Evolutionary conservation across 2,329 filamentous ascomycete genomes (phyloP), one percentile per base, ranked within the genome.

Genomic region (Neocatenulostroma microsporum): DNA sequence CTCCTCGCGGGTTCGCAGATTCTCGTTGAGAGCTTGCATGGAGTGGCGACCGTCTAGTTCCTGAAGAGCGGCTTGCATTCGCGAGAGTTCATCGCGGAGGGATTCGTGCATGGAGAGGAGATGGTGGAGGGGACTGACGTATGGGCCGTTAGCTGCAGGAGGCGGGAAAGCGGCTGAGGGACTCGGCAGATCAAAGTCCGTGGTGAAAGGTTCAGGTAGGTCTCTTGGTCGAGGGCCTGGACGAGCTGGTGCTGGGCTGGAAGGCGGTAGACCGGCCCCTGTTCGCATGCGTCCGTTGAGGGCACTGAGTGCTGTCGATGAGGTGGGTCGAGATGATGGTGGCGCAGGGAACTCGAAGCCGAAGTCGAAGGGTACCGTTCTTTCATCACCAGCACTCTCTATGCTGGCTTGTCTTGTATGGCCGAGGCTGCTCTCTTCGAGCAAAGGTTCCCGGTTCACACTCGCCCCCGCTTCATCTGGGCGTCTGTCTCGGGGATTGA

Each of bases 1-100:
- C 41, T 80, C 75, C 46, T 79, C 76, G 41, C 76, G 74, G 33
- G 72, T 66, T 3, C 75, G 72, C 21, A 78, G 63, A 31, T 69
- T 75, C 53, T 80, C 76, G 47, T 78, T 80, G 60, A 79, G 68
- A 26, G 76, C 69, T 40, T 74, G 70, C 73, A 80, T 76, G 54
- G 66, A 76, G 24, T 73, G 70, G 23, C 74, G 69, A 30, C 72
- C 74, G 44, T 80, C 76, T 27, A 78, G 63, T 38, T 78, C 74
- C 3, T 68, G 67, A 8, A 80, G 62, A 3, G 72, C 69, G 34
- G 68, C 64, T 11, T 68, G 67, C 19, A 77, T 62, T 31, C 73
- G 71, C 13, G 61, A 61, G 32, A 79, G 69, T 51, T 79, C 75
- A 28, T 76, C 72, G 10, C 76, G 72, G 13, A 80, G 63, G 15